Percentiles rank a stretch among this genome's conserved stretches.
These are phyloP conservation scores for Candida sithepensis DNA, from an alignment of 805 yeast genomes.

Conservation along the genomic window DNA sequence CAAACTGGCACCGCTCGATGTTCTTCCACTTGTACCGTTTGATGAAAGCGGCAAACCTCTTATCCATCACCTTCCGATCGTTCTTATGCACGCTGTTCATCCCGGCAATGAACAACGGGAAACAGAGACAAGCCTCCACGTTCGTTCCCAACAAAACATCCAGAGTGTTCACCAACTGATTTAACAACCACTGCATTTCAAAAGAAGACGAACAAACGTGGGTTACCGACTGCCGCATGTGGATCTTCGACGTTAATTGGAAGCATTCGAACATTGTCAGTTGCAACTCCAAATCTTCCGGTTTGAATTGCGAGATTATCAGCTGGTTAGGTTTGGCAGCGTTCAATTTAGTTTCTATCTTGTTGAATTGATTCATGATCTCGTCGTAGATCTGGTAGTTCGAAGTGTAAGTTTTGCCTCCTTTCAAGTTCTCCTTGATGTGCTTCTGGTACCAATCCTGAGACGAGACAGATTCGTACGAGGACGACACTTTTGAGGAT, in stretches of 20 bases:
- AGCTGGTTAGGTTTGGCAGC: constrained; percentile 48
- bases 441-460: constrained; percentile 16
- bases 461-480: constrained; percentile 17
- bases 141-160: constrained; percentile 62
- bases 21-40: constrained; percentile 68
- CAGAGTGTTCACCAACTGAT: constrained; percentile 51
- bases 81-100: constrained; percentile 53
- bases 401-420: constrained; percentile 17
- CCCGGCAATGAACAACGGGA: constrained; percentile 78
- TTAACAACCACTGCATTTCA: constrained; percentile 57
- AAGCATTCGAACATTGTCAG: constrained; percentile 68
- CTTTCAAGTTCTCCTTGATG: constrained; percentile 13
- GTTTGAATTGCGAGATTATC: constrained; percentile 36
- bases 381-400: constrained; percentile 34
- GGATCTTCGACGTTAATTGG: constrained; percentile 65
- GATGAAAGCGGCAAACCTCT: constrained; percentile 52
- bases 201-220: constrained; percentile 57
- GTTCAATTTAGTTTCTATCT: constrained; percentile 47
- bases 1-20: constrained; percentile 39
- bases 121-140: constrained; percentile 68
- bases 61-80: constrained; percentile 51
- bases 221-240: constrained; percentile 62
- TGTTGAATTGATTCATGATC: constrained; percentile 34
- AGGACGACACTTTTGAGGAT: neutral
- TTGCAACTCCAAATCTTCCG: constrained; percentile 59